Base-by-base conservation (phyloP, 805 yeast species). In the Wickerhamiella domercqiae region DNA sequence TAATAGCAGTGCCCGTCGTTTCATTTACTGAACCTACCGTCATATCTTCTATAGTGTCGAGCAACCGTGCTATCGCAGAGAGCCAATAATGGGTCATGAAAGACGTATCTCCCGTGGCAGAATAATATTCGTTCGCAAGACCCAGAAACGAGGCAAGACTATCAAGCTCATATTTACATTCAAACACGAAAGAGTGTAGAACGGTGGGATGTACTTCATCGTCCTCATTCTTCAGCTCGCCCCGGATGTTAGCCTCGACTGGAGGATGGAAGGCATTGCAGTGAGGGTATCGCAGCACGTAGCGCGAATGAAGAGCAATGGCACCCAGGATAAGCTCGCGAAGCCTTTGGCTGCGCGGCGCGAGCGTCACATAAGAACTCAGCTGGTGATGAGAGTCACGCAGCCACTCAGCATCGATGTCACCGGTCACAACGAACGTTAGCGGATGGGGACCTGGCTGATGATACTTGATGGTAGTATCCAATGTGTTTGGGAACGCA, bases 191-290 rank as follows among this genome's bases (percentile, higher is more conserved):
- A 14, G 55, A 54, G 74, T 84, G 79, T 41, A 78, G 71, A 2
- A 84, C 86, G 4, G 49, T 48, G 1, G 95, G 95, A 25, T 48
- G 53, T 4, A 83, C 94, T 3, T 56, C 51, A 52, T 84, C 94
- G 21, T 39, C 35, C 9, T 34, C 42, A 24, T 39, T 44, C 36
- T 44, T 43, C 18, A 20, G n/a, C 18, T 9, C 4, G 14, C 21
- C 2, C 3, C 17, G 26, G 11, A 47, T 51, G 3, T 51, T 50
- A 2, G 60, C 51, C 20, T 60, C 61, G 0, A 52, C 53, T 0
- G 94, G 94, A 1, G 94, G 93, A 50, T 83, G 93, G 61, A 81
- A 84, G 0, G 94, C 94, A 56, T 83, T 83, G 57, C 95, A 83
- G 55, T 80, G 83, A 0, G 94, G 93, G 4, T 77, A 70, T 19